Evolutionary conservation across 2,329 filamentous ascomycete species (phyloP), one percentile per base, ranked within the genome.

Genomic region (Sarocladiaceae sp.): DNA sequence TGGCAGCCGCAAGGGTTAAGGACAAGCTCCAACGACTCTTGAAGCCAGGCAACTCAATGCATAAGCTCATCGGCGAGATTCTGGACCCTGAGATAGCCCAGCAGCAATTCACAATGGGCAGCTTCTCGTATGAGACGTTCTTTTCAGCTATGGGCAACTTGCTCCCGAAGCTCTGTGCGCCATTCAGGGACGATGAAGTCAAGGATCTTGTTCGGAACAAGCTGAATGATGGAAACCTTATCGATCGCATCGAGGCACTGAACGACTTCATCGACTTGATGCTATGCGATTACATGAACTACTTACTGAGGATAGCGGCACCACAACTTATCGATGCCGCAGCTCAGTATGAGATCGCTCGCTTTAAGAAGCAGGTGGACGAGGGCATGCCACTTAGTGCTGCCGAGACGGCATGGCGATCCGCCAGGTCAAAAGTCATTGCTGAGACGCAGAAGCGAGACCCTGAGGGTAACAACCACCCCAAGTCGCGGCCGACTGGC

Each of bases 201-300:
- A 86, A 87, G 63, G 76, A 79, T 2, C 69, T 93, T 18, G 74
- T 84, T 2, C 79, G 86, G 48, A 82, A 84, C 54, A 79, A 82
- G 57, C 71, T 85, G 8, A 67, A 69, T 44, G 72, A 77, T 20
- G 81, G 83, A 3, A 79, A 84, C 62, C 81, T 91, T 61, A 87
- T 91, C 15, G 84, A 88, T 62, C 85, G 89, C 56, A 78, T 93
- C 1, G 86, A 90, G 69, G 84, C 86, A 13, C 74, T 94, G 2
- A 80, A 90, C 51, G 80, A 83, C 26, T 87, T 90, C 58, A 87
- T 92, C 52, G 87, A 94, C 60, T 72, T 87, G 31, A 85, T 93
- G 71, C 81, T 88, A 22, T 83, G 90, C 54, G 89, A 94, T 61
- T 91, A 92, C 62, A 86, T 88, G 54, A 94, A 94, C 64, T 93